Evolutionary conservation across 805 yeast species (phyloP).

Genomic region (Danielia oregonensis): DNA sequence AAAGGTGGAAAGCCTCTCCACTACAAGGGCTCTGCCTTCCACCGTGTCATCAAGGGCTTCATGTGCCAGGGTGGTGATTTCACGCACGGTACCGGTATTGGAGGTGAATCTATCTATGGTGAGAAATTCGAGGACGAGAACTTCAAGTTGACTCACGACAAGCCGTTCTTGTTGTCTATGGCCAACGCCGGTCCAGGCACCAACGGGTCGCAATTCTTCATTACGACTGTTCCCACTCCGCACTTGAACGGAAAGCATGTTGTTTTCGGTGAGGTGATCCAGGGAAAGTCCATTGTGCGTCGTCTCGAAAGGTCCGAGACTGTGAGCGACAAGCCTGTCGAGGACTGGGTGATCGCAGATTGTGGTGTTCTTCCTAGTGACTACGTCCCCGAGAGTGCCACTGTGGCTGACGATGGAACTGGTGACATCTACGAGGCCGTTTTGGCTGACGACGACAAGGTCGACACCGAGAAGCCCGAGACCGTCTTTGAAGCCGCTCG

Average conservation of each 20-base stretch:
- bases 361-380: constrained; percentile 75
- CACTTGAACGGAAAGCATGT: constrained; percentile 95
- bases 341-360: constrained; percentile 66
- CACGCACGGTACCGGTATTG: constrained; percentile 77
- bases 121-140: constrained; percentile 87
- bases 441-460: constrained; percentile 67
- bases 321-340: constrained; percentile 64
- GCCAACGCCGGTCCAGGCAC: constrained; percentile 98
- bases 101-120: constrained; percentile 88
- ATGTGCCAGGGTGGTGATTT: constrained; percentile 95
- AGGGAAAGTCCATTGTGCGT: constrained; percentile 78
- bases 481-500: constrained; percentile 65
- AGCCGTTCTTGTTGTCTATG: constrained; percentile 89
- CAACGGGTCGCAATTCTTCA: constrained; percentile 96
- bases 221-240: constrained; percentile 82
- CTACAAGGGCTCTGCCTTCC: constrained; percentile 87
- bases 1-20: constrained; percentile 59
- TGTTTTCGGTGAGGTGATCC: constrained; percentile 85
- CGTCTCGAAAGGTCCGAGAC: constrained; percentile 70
- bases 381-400: constrained; percentile 45
- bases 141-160: constrained; percentile 69
- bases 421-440: constrained; percentile 81
- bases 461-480: constrained; percentile 57
- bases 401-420: constrained; percentile 64
- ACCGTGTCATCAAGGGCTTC: constrained; percentile 82